A percentile compares a stretch with the other conserved stretches of the same genome.
phyloP scores from a whole-genome alignment of 1,139 yeast genomes.

The Blastobotrys malaysiensis region DNA sequence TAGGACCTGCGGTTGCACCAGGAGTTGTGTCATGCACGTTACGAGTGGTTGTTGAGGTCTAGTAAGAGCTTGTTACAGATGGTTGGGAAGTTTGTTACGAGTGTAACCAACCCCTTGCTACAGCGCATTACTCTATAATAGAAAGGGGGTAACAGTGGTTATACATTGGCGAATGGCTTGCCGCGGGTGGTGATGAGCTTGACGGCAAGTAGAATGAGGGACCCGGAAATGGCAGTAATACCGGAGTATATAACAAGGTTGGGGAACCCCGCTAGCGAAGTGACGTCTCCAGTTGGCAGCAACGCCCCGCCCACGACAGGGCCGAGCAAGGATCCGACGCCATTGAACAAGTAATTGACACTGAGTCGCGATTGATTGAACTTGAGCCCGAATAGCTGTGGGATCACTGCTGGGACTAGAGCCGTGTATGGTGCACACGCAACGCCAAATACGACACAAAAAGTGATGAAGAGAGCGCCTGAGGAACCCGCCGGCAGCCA shows the following conservation, averaged over 20 bases:
- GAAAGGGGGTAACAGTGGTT: not conserved
- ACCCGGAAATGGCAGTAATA: not conserved
- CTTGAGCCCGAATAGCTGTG: constrained; percentile 44
- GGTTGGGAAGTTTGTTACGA: too few relatives aligned
- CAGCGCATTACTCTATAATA: too few relatives aligned
- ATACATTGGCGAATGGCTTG: not conserved
- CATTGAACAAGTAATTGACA: constrained; percentile 50
- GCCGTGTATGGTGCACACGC: constrained; percentile 37
- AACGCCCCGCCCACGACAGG: constrained; percentile 47
- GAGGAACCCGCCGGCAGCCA: constrained; percentile 23
- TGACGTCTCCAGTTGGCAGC: constrained; percentile 12
- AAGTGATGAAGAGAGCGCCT: constrained; percentile 33
- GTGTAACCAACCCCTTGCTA: too few relatives aligned
- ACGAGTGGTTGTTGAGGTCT: too few relatives aligned
- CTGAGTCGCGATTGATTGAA: constrained; percentile 39
- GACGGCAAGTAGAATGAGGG: not conserved
- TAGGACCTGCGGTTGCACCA: too few relatives aligned
- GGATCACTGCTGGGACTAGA: constrained; percentile 33
- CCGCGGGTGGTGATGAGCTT: not conserved
- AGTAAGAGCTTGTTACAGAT: too few relatives aligned
- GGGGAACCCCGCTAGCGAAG: constrained; percentile 1
- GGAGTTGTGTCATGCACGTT: too few relatives aligned
- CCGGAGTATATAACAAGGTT: not conserved
- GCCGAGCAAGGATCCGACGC: constrained; percentile 41
- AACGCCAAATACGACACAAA: constrained; percentile 42